Evolutionary conservation across 176 grass and related monocot species (phyloP), one percentile per base, ranked within the genome.

Genomic region (Eragrostis curvula): DNA sequence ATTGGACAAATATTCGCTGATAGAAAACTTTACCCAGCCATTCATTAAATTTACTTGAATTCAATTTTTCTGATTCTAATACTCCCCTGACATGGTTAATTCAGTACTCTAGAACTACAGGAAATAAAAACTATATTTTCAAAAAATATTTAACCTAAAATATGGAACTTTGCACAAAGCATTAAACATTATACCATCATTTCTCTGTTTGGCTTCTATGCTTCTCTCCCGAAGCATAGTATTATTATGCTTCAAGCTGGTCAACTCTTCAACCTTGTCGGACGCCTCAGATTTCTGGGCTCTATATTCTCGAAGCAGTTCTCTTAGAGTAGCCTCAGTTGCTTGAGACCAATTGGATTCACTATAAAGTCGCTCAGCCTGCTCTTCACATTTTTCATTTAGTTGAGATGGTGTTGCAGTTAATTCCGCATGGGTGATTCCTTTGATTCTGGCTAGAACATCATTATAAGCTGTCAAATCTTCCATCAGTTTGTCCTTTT

Each of bases 61-160:
- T 78, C 1, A 6, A 25, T 44, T 21, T 63, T 30, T 78, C 15
- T 48, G 41, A 57, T 78, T 63, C 42, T 29, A 63, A 77, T 77
- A 63, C 30, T 7, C 41, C 45, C 40, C 27, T 62, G 40, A 27
- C 15, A 61, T 77, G 56, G 23, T 59, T 24, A 16, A 61, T 61
- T 42, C 59, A 40, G 39, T 45, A 23, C 74, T 77, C 40, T 77
- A 77, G 8, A 46, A 77, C 57, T 77, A 47, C 15, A 61, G n/a
- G 14, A 62, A 29, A 15, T 6, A 45, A 77, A 77, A 20, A 9
- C 0, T 3, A 17, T 27, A 20, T 27, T 8, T 23, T 77, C 21
- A 62, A 62, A 58, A 25, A 29, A 62, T 18, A 45, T 1, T 46
- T 45, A 9, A 27, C 39, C 40, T 5, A 41, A 27, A 76, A 14